Base-by-base conservation (phyloP, 352 stramenopile genomes). In the Globisporangium echinulatum region DNA sequence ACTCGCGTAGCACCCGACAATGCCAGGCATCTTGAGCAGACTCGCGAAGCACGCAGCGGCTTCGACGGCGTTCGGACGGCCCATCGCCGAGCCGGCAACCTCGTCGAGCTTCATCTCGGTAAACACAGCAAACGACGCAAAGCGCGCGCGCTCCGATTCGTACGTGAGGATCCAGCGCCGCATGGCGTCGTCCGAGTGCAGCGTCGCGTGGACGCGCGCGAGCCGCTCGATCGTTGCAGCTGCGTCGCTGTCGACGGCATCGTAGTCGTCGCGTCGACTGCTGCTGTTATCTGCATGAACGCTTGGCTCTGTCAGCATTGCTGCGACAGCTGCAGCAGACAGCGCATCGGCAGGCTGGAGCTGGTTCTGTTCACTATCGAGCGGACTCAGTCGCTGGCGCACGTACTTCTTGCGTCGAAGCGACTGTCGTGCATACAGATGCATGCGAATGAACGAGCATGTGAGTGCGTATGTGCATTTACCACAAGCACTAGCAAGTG, bases 41-140 rank as follows among this genome's bases (percentile, higher is more conserved):
- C 79, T 90, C 8, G 84, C 84, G 58, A 82, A 90, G 53, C 82
- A 92, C 1, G 79, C 82, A 1, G 84, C 84, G 40, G 74, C 79
- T 57, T 93, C 82, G 13, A 93, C 73, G 0, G 80, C 75, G 54
- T 88, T 90, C 0, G 84, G 84, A 8, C 82, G 70, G 3, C 76
- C 80, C 4, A 71, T 68, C 3, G 85, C 88, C 36, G 64, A 65
- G 49, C 79, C 40, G 40, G 7, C 75, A n/a, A 93, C 79, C 37
- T 92, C 71, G 38, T 93, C 80, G 14, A 93, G 59, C 55, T 93
- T 93, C 39, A 84, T 68, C 60, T 93, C 84, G 0, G 81, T 86
- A 42, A 89, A 87, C 8, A 93, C 70, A 7, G 84, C 80, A 52
- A 90, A 93, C 7, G 82, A 90, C 38, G 82, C 67, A 46, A 93